Evolutionary conservation across 306 rosid species (phyloP).

Genomic region (Erythrophleum fordii): DNA sequence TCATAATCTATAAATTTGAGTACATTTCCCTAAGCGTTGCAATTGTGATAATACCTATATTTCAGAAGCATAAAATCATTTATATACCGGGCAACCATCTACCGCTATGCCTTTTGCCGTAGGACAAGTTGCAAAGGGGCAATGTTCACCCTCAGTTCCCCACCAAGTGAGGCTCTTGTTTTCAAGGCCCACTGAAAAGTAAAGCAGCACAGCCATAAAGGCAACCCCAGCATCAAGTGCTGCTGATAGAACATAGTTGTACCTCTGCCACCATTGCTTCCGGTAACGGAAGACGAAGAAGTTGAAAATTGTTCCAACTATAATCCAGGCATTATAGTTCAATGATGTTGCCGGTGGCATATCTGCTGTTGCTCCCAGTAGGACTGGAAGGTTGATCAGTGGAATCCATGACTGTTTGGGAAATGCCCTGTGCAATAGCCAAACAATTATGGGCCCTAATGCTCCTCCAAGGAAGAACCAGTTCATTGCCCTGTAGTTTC

Average conservation of each 20-base stretch:
- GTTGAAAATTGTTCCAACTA: slow-evolving; percentile 74
- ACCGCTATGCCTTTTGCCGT: slow-evolving; percentile 65
- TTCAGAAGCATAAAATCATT: slow-evolving; percentile 4
- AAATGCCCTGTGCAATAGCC: slow-evolving; percentile 69
- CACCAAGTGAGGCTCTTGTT: slow-evolving; percentile 65
- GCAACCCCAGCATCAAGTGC: slow-evolving; percentile 91
- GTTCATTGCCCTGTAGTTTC: slow-evolving; percentile 73
- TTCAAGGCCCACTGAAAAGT: slow-evolving; percentile 63
- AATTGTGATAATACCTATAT: slow-evolving; percentile 6
- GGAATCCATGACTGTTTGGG: slow-evolving; percentile 81
- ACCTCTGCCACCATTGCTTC: slow-evolving; percentile 91
- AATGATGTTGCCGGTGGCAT: slow-evolving; percentile 85
- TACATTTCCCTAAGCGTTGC: not conserved
- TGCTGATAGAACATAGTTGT: slow-evolving; percentile 82
- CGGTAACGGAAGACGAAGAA: slow-evolving; percentile 78
- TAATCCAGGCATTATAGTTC: slow-evolving; percentile 83
- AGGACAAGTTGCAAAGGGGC: slow-evolving; percentile 71
- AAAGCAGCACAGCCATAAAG: slow-evolving; percentile 74
- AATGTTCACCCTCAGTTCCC: slow-evolving; percentile 79
- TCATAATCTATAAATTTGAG: slow-evolving; percentile 25
- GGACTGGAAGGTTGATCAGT: slow-evolving; percentile 82
- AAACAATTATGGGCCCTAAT: slow-evolving; percentile 70
- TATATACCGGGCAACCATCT: slow-evolving; percentile 59
- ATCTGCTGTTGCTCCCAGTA: slow-evolving; percentile 72
- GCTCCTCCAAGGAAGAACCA: slow-evolving; percentile 92